Base-by-base conservation (phyloP, 1,139 yeast species). In the Kodamaea suecica region DNA sequence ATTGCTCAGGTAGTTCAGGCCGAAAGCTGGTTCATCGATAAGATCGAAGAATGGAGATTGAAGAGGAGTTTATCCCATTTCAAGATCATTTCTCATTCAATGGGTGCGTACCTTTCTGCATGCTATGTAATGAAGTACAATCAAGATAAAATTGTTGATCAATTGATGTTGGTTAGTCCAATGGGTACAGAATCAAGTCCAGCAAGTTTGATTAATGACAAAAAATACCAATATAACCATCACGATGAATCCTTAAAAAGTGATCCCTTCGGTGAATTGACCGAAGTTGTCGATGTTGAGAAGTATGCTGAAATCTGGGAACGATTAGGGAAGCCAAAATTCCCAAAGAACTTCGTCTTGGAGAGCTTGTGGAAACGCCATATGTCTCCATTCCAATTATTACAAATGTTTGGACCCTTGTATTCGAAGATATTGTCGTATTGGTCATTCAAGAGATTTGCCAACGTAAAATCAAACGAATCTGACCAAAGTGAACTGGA, bases 141-240 rank as follows among this genome's bases (percentile, higher is more conserved):
- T 37, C 48, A 53, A 7, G 47, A 36, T 1, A 39, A 39, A 2
- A 37, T 57, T 13, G 71, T 67, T 1, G 47, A 50, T 12, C 55
- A 61, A 21, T 55, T 66, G 23, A 52, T 66, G 12, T 44, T 59
- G 12, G 68, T 67, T 4, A 66, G 73, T 47, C 74, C 75, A 4
- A 63, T 69, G 72, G 75, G 75, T 3, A 67, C 75, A 0, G 75
- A 69, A 40, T 58, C 72, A 5, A 66, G 61, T 39, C 49, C 50
- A 27, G 41, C 44, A 11, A 66, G 73, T 45, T 57, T 68, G 40
- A 52, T 69, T 27, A 66, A 58, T 40, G 49, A 58, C 35, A 53
- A 52, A 29, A 49, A 52, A 33, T 54, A 52, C 34, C 68, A 64
- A 38, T 53, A 56, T 32, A 65, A 65, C 40, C 63, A 61, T 39